phyloP scores from a whole-genome alignment of 78 protist species.

The Cavenderia fasciculata region DNA sequence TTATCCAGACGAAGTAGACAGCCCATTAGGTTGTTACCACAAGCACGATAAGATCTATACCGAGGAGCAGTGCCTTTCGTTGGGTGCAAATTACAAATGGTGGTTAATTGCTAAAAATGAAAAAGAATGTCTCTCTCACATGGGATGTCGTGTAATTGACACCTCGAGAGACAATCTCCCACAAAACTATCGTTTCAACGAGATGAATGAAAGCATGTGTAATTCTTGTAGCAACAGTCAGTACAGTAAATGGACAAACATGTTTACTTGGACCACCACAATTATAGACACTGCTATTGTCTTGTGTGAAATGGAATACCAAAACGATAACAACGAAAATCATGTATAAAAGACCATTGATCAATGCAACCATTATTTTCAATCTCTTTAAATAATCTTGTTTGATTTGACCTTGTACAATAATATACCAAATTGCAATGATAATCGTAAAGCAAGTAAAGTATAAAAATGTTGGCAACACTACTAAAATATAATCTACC shows the following conservation, averaged over 20 bases:
- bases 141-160: constrained; percentile 14
- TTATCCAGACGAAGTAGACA: constrained; percentile 17
- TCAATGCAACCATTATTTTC: neutral
- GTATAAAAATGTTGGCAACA: neutral
- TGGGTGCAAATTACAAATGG: neutral
- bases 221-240: neutral
- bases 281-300: too few species aligned
- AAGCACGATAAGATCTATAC: neutral
- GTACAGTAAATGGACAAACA: constrained; percentile 8
- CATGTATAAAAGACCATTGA: constrained; percentile 23
- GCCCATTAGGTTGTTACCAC: constrained; percentile 22
- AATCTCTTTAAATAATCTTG: neutral
- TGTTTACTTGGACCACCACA: constrained; percentile 13
- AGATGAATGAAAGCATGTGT: constrained; percentile 13
- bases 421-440: neutral
- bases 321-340: constrained; percentile 29
- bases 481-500: neutral
- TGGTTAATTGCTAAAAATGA: constrained; percentile 1
- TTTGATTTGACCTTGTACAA: too few species aligned
- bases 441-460: neutral
- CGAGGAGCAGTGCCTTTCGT: neutral
- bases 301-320: constrained; percentile 55
- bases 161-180: neutral
- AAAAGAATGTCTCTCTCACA: neutral
- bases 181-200: constrained; percentile 20